These are phyloP conservation scores for Emmonsiellopsis sp. DNA, from an alignment of 2,329 filamentous ascomycete species.

Conservation along the genomic window DNA sequence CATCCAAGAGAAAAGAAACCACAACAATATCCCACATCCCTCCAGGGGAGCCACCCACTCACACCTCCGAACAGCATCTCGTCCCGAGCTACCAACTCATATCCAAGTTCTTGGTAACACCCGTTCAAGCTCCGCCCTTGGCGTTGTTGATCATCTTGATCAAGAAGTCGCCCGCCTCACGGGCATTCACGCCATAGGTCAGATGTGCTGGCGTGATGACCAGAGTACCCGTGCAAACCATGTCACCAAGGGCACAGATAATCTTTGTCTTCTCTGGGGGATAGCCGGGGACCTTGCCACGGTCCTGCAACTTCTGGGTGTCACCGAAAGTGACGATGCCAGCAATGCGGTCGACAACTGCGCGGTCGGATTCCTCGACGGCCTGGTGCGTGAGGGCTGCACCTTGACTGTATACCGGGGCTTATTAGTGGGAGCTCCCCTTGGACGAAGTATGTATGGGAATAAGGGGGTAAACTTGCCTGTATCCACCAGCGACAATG, in stretches of 20 bases:
- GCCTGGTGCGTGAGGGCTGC: constrained; percentile 28
- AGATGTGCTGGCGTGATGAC: constrained; percentile 32
- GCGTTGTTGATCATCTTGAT: not conserved
- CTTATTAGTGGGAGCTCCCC: constrained; percentile 10
- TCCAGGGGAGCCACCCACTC: no score
- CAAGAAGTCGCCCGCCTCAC: constrained; percentile 17
- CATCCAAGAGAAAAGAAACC: no score
- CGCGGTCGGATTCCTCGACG: constrained; percentile 21
- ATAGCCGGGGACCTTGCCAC: constrained; percentile 32
- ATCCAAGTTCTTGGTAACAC: no score
- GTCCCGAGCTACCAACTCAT: no score
- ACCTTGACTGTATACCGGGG: constrained; percentile 24
- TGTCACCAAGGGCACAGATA: constrained; percentile 40
- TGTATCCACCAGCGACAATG: constrained; percentile 12
- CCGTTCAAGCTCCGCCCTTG: no score
- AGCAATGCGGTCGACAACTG: constrained; percentile 21
- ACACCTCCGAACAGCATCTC: no score
- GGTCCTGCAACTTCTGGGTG: constrained; percentile 34
- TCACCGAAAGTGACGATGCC: constrained; percentile 36
- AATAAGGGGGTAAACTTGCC: constrained; percentile 2
- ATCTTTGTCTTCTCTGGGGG: constrained; percentile 37
- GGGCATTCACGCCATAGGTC: constrained; percentile 25
- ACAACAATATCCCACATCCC: no score
- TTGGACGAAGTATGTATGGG: constrained; percentile 9
- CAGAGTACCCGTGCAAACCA: constrained; percentile 41